Base-by-base conservation (phyloP, 129 eudicot genomes). In the Ambrosia artemisiifolia region DNA sequence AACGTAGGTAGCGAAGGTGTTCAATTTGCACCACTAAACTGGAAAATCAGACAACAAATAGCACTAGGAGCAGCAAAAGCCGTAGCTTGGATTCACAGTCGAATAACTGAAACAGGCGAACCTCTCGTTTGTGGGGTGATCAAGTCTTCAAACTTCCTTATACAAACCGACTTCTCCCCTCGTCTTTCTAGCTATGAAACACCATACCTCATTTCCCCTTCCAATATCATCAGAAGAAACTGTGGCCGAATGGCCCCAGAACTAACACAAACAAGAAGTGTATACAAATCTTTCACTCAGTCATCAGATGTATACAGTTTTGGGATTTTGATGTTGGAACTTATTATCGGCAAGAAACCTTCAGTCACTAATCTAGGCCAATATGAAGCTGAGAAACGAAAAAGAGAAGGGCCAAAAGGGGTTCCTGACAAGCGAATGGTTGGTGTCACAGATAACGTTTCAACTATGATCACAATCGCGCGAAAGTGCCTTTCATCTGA, bases 241-340 rank as follows among this genome's bases (percentile, higher is more conserved):
- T 80, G 83, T 40, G 85, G 85, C 13, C 80, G 85, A 38, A 60
- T 84, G 65, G 85, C 88, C 20, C 85, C 88, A 3, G 85, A 84
- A 54, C 63, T 76, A 73, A 84, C 87, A 62, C 82, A 60, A n/a
- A 72, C 78, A 54, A 78, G 76, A 63, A n/a, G 50, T 2, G 66
- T 69, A 13, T 62, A 80, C 13, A 84, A 47, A 53, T 63, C 71
- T 7, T 80, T 84, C 72, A 80, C 80, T 7, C 80, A 76, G 1
- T 53, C 72, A 32, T 79, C 84, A 7, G 87, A 79, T 51, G 84
- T 79, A 7, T 83, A 79, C 71, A 83, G 87, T 36, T 79, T 83
- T 18, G 87, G 84, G 74, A 69, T 83, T 19, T 28, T 79, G 76
- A 74, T 83, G 64, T 62, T 83, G 70, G 87, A 83, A 67, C 75